Conservation (phyloP, 169 alveolate species). For the Perkinsus olseni region DNA sequence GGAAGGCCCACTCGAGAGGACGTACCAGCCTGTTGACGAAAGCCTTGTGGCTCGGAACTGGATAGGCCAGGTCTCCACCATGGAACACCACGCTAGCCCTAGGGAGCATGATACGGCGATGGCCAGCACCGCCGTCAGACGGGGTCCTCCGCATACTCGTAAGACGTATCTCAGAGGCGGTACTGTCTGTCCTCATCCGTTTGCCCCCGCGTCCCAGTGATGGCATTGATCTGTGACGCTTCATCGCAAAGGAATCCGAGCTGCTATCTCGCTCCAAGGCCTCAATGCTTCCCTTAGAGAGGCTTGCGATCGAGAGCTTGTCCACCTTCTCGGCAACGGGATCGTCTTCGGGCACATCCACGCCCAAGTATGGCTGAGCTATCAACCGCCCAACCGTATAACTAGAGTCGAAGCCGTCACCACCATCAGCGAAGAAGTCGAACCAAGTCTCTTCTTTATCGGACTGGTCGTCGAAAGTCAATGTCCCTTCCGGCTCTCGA, state of each 20-base stretch:
- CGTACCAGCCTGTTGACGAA: not conserved
- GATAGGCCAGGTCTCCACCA: slow-evolving; percentile 15
- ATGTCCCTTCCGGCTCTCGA: not conserved
- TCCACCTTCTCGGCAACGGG: not conserved
- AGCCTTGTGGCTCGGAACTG: not conserved
- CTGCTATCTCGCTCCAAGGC: not conserved
- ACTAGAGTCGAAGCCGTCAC: slow-evolving; percentile 10
- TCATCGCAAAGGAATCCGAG: not conserved
- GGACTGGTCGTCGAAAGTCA: not conserved
- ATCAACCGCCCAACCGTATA: slow-evolving; percentile 4
- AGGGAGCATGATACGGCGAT: not conserved
- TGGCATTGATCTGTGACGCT: not conserved
- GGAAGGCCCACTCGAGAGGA: not conserved
- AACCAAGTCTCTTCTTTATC: slow-evolving; percentile 2
- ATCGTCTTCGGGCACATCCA: not conserved
- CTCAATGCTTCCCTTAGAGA: not conserved
- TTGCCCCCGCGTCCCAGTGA: not conserved
- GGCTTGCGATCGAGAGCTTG: not conserved
- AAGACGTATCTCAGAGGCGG: not conserved
- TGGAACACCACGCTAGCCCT: slow-evolving; percentile 1
- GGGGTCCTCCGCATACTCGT: not conserved
- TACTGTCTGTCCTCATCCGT: not conserved
- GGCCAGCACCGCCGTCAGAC: not conserved
- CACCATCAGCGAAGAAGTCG: slow-evolving; percentile 11
- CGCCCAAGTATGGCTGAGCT: slow-evolving; percentile 4